Base-by-base conservation (phyloP, 805 yeast genomes). In the Wickerhamomyces ciferrii region DNA sequence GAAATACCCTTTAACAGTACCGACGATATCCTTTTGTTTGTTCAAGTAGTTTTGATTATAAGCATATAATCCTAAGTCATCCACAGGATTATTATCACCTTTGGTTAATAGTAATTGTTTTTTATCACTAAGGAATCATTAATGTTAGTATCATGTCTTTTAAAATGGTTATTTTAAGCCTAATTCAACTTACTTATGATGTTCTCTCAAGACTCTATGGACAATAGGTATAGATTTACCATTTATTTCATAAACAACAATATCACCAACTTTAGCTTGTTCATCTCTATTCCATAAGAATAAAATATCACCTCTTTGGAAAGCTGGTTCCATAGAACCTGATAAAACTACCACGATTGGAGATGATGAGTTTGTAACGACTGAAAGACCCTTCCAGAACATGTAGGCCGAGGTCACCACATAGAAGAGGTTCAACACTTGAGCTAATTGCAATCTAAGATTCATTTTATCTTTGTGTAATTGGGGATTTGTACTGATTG, bases 291-390 rank as follows among this genome's bases (percentile, higher is more conserved):
- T 94, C 96, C 96, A 91, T 47, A 94, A 71, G 58, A 94, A 83
- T 50, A 94, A 69, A 17, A 94, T 84, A 63, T 94, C 99, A 43
- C 99, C 99, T 68, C 99, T 79, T 68, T 94, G 97, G 75, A 94
- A 94, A 2, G 99, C 99, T 2, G 99, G 99, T 65, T 94, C 99
- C 99, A 94, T 94, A 2, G 98, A 92, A 6, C 99, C 99, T 1
- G 98, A 90, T 42, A 94, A 77, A 10, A 94, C 99, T 25, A 94
- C 99, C 19, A 94, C 99, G 21, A 94, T 81, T 19, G 99, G 99
- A 1, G 97, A 87, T 50, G 87, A 83, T 0, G 97, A 82, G 66
- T 88, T 81, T 11, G 97, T 75, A 1, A 82, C 71, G 4, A 92
- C 70, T 1, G 89, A 80, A 15, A 92, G 71, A 0, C 87, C 78